Evolutionary conservation across 768 basidiomycete species (phyloP).

Genomic region (Mycena alexandri): DNA sequence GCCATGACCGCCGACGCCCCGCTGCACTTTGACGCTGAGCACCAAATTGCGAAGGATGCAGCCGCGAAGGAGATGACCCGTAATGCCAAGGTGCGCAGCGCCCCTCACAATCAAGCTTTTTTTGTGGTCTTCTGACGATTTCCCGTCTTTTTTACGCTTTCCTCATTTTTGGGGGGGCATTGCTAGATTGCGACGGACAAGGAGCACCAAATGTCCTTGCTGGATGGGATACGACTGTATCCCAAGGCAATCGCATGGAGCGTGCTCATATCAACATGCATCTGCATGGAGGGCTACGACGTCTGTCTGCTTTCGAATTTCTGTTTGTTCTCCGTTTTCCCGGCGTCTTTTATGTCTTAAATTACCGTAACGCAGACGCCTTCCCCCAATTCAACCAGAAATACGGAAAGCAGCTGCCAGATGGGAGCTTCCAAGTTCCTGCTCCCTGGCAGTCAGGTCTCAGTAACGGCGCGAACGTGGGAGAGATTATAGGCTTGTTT

Average conservation of each 20-base stretch:
- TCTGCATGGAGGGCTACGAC: conserved; percentile 41
- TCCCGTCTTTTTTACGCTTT: neutral
- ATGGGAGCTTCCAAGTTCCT: conserved; percentile 38
- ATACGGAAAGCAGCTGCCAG: conserved; percentile 34
- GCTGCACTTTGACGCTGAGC: conserved; percentile 28
- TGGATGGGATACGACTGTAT: conserved; percentile 35
- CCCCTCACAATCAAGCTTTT: neutral
- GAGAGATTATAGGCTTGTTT: conserved; percentile 39
- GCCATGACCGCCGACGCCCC: conserved; percentile 19
- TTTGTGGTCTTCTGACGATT: too few relatives aligned
- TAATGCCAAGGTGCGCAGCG: conserved; percentile 32
- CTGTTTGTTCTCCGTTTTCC: conserved; percentile 23
- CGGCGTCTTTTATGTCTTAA: neutral
- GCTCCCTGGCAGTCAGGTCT: conserved; percentile 39
- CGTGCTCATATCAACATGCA: conserved; percentile 39
- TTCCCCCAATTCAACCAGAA: conserved; percentile 40
- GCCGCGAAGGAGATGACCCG: conserved; percentile 28
- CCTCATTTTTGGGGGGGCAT: neutral
- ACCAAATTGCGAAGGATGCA: conserved; percentile 20
- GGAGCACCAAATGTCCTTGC: conserved; percentile 37
- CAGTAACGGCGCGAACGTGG: conserved; percentile 39
- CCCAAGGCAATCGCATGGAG: conserved; percentile 40
- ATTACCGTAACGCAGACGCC: conserved; percentile 21
- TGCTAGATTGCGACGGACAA: conserved; percentile 34
- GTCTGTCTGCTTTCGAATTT: conserved; percentile 38